Base-by-base conservation (phyloP, 306 rosid species). In the Sesbania bispinosa region DNA sequence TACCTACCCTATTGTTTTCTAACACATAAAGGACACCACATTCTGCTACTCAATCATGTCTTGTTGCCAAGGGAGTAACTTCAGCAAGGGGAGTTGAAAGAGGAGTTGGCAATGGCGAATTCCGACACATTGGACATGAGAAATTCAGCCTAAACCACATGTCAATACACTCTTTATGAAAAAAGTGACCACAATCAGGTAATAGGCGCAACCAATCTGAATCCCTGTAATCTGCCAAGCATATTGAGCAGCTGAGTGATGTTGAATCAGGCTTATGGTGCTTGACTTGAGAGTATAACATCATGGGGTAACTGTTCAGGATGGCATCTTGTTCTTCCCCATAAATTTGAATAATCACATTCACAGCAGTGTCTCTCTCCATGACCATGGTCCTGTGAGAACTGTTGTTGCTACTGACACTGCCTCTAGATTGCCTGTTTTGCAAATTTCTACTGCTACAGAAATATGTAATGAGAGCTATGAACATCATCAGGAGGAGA, bases 171-270 rank as follows among this genome's bases (percentile, higher is more conserved):
- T 73, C 80, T 48, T 8, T 77, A 45, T 82, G 87, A 63, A 80
- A 85, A 7, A 69, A 47, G 27, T 85, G 87, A 13, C 72, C 75
- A 43, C 89, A 85, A 33, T 82, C 81, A 8, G 87, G 83, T 10
- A 82, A 75, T 13, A 74, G 23, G 27, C 85, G n/a, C 51, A 85
- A 14, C 73, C 69, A 33, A 9, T 85, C 85, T 4, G 21, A 48
- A 52, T 77, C 81, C 50, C 41, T 62, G 27, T 77, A 85, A 60
- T 88, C 90, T 23, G 47, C 75, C 73, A 88, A 83, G 39, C 90
- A 88, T 27, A 88, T 79, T 2, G 87, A 77, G 73, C 93, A 88
- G 43, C 41, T 27, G 0, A 38, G 23, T 50, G 78, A 9, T 26
- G 77, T 11, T 62, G 71, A 51, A 51, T 74, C 64, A 38, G 45